Base-by-base conservation (phyloP, 257 asterid species). In the Pogostemon cablin region DNA sequence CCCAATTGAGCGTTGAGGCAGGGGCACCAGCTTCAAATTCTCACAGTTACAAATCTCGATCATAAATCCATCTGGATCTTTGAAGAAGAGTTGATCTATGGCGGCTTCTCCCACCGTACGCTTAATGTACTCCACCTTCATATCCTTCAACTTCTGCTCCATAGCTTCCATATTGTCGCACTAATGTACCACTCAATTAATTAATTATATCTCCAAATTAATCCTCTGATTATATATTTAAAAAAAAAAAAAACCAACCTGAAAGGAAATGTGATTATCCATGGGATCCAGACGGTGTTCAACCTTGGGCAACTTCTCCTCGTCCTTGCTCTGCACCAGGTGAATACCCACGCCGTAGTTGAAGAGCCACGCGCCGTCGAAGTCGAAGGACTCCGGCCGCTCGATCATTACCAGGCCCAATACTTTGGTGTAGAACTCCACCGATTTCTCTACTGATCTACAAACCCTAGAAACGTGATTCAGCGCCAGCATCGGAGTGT, bases 321-420 rank as follows among this genome's bases (percentile, higher is more conserved):
- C 82, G 35, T 82, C 86, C 80, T 76, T 78, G 59, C 79, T 66
- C 42, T 81, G 90, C 77, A 90, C 78, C 77, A 90, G 61, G 69
- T 90, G 96, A 52, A 90, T 72, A n/a, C 96, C 91, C 2, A 88
- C 81, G 15, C 97, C 92, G 81, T 90, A 90, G 77, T 90, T 90
- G 83, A 90, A 90, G 9, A 90, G 78, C 97, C 97, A 88, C 9
- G 97, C 97, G 17, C 93, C 96, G 67, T 85, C 90, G 63, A 86
- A 86, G 48, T 85, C 80, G 49, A 90, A 78, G 6, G 92, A 75
- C 35, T 80, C 86, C 4, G 97, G 97, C 67, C 96, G 76, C 76
- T 85, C 74, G 3, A 83, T 73, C 66, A 81, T 5, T 2, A 85
- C 95, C 53, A 90, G 81, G 0, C 97, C 97, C 4, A 90, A 67